Evolutionary conservation across 257 asterid species (phyloP), one percentile per base, ranked within the genome.

Genomic region (Nicotiana attenuata): DNA sequence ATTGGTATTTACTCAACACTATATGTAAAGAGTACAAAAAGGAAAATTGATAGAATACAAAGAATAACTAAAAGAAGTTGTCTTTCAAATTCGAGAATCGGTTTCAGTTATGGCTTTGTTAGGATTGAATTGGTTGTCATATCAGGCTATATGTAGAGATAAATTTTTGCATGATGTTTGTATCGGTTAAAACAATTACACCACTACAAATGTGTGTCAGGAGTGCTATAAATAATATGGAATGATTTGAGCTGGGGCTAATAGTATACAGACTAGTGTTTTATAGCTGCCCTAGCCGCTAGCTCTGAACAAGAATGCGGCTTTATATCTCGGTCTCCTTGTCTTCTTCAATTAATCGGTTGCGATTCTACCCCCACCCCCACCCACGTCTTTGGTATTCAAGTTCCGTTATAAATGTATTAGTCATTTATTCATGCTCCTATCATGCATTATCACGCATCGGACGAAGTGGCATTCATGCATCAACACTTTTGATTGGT

Each of bases 391-490:
- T 22, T 45, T 45, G 22, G 9, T 22, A 2, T 47, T 20, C 5
- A 4, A 45, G 22, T 4, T 45, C 35, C 60, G 41, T 47, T 73
- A 73, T 24, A 57, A 22, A 22, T 45, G 59, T 47, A 73, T 73
- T 73, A 24, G 22, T 19, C 0, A 22, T 45, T 45, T 47, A 22
- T 47, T 47, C 78, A 22, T 67, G 53, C 53, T 65, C 76, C 2
- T 67, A 31, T 65, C 75, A 31, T 69, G 78, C 59, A 22, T 20
- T 41, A 38, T 71, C 78, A 41, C 59, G 78, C 60, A 71, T 71
- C 52, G 4, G 6, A 9, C 14, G 15, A 8, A 38, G 71, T 66
- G 52, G 1, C 75, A 31, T 66, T 66, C 76, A 66, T 50, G 79
- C 61, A 73, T 73, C 61, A 73, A 13, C 10, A 15, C 61, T 47